phyloP scores from a whole-genome alignment of 1,284 basidiomycete species.

The Cryptococcus sp. region DNA sequence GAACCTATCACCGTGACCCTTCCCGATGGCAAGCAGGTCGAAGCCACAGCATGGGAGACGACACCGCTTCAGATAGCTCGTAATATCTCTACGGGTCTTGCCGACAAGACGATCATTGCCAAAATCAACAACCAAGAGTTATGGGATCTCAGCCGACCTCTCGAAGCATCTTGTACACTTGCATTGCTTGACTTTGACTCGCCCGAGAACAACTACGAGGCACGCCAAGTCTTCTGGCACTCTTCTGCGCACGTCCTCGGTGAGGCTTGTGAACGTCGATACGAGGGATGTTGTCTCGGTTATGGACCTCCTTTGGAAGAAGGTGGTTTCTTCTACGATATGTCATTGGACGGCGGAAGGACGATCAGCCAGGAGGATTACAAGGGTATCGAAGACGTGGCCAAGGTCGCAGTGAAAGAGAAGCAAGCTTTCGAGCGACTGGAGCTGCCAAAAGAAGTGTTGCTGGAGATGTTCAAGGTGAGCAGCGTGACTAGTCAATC shows the following conservation, averaged over 20 bases:
- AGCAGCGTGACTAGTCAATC: constrained; percentile 29
- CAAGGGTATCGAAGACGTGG: constrained; percentile 82
- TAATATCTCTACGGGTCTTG: constrained; percentile 81
- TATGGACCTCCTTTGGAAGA: constrained; percentile 92
- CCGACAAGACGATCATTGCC: constrained; percentile 89
- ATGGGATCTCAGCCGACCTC: constrained; percentile 93
- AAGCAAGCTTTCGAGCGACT: constrained; percentile 97
- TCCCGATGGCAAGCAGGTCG: constrained; percentile 80
- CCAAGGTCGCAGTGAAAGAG: constrained; percentile 88
- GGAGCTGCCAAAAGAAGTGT: constrained; percentile 87
- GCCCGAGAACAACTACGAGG: constrained; percentile 72
- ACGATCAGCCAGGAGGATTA: constrained; percentile 81
- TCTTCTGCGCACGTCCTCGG: constrained; percentile 99
- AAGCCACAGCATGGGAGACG: constrained; percentile 93
- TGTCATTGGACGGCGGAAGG: constrained; percentile 63
- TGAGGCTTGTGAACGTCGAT: constrained; percentile 93
- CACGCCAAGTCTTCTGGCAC: constrained; percentile 98
- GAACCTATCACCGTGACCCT: constrained; percentile 83
- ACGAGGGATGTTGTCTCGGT: constrained; percentile 90
- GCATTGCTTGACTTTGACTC: constrained; percentile 93
- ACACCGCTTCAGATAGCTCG: constrained; percentile 89
- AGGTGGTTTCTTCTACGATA: constrained; percentile 99
- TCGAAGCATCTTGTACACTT: constrained; percentile 79
- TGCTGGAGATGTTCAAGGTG: constrained; percentile 95
- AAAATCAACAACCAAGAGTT: constrained; percentile 81